Evolutionary conservation across 192 early-diverging fungal species (phyloP), one percentile per base, ranked within the genome.

Genomic region (Martensiomyces pterosporus): DNA sequence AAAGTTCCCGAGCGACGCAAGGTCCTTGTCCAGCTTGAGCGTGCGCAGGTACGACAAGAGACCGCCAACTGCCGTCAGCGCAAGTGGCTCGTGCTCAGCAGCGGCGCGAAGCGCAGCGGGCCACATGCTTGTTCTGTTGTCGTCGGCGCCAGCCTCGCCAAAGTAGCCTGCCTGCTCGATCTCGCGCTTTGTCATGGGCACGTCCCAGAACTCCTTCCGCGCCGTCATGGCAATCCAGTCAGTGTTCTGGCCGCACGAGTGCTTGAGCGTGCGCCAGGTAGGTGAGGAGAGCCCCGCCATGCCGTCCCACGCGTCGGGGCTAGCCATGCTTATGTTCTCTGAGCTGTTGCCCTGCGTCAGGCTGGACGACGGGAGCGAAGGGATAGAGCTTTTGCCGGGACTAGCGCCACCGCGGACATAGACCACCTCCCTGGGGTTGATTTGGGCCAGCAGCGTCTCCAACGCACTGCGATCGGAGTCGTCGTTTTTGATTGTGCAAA

Each of bases 391-490:
- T 51, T 52, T 53, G 14, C 64, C 58, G 0, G 64, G 59, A 9
- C 64, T 60, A 4, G 64, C 64, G 14, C 71, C 71, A 29, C 72
- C 72, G 13, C 64, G 72, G 38, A 75, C 72, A 24, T 64, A 68
- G 0, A 99, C 82, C n/a, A 99, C 55, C 60, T 99, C 97, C 19
- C 80, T 82, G 8, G 97, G 97, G 54, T 86, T 89, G 10, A 93
- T 60, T 70, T 99, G 97, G 55, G 90, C 82, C 13, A 97, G 75
- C 39, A 99, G 64, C 0, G 97, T 99, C 52, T 97, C 92, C n/a
- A 99, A 79, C 24, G 78, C 78, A 8, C 93, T 93, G 24, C 93
- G 78, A 56, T 93, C 82, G 15, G 79, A 64, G 57, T 97, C 97
- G 60, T 99, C 97, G 17, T 80, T 60, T 37, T 87, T 89, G 6